Evolutionary conservation across 768 basidiomycete genomes (phyloP).

Genomic region (Lentinula sp.): DNA sequence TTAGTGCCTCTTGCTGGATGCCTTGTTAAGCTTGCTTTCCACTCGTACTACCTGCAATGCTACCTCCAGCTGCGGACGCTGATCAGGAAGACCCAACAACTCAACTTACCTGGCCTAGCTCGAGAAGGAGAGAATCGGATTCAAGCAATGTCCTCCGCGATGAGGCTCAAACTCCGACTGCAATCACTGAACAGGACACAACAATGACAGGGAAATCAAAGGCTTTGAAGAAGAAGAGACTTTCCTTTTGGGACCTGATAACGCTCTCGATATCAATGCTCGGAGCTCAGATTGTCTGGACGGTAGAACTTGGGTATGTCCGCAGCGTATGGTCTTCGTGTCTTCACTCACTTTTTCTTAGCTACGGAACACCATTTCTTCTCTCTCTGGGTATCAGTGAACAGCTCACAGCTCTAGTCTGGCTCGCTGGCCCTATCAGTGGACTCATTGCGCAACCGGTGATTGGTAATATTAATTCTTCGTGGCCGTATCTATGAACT

Average conservation of each 20-base stretch:
- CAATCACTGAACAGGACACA: conserved; percentile 15
- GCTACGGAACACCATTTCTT: conserved; percentile 95
- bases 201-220: conserved; percentile 8
- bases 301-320: conserved; percentile 84
- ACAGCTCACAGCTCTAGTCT: conserved; percentile 88
- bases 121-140: conserved; percentile 21
- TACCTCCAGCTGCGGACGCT: conserved; percentile 47
- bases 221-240: conserved; percentile 25
- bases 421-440: conserved; percentile 93
- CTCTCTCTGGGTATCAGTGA: conserved; percentile 77
- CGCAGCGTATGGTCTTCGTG: background rate
- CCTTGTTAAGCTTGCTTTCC: conserved; percentile 3
- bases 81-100: conserved; percentile 72
- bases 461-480: conserved; percentile 56
- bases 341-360: conserved; percentile 21
- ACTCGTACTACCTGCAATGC: conserved; percentile 34
- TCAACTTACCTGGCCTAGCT: conserved; percentile 72
- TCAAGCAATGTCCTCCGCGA: background rate
- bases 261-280: conserved; percentile 89
- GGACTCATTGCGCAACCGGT: conserved; percentile 96
- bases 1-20: background rate
- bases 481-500: background rate
- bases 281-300: conserved; percentile 94
- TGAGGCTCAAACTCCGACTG: background rate
- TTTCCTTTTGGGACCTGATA: conserved; percentile 67